These are phyloP conservation scores for Przewalskia tangutica DNA, from an alignment of 257 asterid genomes.

Conservation along the genomic window DNA sequence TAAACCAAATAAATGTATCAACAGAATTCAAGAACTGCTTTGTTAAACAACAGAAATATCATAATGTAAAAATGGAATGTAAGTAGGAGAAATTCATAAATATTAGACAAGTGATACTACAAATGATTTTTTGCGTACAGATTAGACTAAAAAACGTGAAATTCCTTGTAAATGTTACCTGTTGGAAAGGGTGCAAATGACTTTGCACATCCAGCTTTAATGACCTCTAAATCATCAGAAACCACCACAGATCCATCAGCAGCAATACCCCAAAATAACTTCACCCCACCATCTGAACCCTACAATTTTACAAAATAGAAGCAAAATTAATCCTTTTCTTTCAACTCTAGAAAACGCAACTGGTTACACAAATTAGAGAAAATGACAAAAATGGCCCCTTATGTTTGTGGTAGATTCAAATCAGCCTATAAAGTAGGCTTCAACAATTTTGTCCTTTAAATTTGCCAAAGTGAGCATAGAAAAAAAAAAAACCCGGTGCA, in stretches of 20 bases:
- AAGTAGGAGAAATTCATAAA: not conserved
- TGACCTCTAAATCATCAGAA: slow-evolving; percentile 56
- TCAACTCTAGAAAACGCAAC: not conserved
- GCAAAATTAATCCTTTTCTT: not conserved
- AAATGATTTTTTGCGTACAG: too few relatives aligned
- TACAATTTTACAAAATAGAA: slow-evolving; percentile 7
- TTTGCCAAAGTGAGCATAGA: too few relatives aligned
- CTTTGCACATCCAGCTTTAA: slow-evolving; percentile 71
- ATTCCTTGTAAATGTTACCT: slow-evolving; percentile 21
- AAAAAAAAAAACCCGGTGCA: too few relatives aligned
- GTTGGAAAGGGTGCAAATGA: slow-evolving; percentile 82
- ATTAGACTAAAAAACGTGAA: not conserved
- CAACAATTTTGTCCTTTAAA: too few relatives aligned
- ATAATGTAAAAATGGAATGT: not conserved
- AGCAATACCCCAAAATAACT: slow-evolving; percentile 80
- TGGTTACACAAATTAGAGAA: not conserved
- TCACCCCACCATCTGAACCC: slow-evolving; percentile 80
- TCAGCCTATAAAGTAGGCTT: too few relatives aligned
- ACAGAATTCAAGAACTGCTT: not conserved
- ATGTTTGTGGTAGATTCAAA: too few relatives aligned
- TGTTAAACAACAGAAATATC: not conserved
- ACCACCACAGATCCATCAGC: slow-evolving; percentile 85
- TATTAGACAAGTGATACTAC: too few relatives aligned
- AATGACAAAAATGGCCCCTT: too few relatives aligned
- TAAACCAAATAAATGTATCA: not conserved